Conservation (phyloP, 2,329 filamentous ascomycete genomes). For the Coleophoma crateriformis region DNA sequence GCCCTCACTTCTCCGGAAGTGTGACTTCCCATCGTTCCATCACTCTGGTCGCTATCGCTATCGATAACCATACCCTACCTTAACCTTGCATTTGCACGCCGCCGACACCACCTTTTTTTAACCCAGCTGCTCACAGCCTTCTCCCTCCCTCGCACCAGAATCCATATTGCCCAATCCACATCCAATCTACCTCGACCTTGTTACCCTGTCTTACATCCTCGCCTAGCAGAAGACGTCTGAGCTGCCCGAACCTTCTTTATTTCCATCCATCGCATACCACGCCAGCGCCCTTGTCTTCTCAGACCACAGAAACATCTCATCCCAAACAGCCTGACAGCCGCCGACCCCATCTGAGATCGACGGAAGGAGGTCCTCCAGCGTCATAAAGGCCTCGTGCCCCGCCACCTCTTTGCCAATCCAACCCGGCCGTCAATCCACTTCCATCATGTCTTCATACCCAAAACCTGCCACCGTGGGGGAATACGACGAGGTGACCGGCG, state of each 20-base stretch:
- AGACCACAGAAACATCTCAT: background rate
- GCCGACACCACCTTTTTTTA: background rate
- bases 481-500: conserved; percentile 17
- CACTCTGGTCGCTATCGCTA: background rate
- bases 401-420: background rate
- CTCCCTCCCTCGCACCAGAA: background rate
- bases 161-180: background rate
- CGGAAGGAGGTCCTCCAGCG: background rate
- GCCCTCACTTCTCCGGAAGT: background rate
- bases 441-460: background rate
- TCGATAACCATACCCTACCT: background rate
- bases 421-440: background rate
- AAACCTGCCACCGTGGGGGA: conserved; percentile 20
- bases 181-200: background rate
- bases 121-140: background rate
- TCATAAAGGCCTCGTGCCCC: background rate
- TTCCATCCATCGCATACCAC: background rate
- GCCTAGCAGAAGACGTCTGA: no score
- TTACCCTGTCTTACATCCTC: no score
- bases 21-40: background rate
- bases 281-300: background rate
- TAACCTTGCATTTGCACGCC: background rate
- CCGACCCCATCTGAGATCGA: no score
- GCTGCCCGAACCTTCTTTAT: no score
- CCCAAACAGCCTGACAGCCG: no score